phyloP scores from a whole-genome alignment of 129 eudicot species.

The Chrysanthemum lavandulifolium region DNA sequence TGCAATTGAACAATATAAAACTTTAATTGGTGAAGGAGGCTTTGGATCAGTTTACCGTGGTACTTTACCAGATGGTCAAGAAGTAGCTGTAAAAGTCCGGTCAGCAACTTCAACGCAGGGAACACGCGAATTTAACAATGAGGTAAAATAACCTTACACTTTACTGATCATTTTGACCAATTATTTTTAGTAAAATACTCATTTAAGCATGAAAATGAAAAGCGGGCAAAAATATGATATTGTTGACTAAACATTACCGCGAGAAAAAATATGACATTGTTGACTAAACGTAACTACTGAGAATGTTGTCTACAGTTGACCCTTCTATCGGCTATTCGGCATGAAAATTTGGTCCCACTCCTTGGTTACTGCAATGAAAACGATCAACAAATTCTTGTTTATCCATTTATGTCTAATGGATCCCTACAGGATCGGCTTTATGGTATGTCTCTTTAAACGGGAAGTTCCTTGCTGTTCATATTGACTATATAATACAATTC shows the following conservation, averaged over 20 bases:
- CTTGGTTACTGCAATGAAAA: constrained; percentile 79
- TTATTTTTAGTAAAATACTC: neutral
- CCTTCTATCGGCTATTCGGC: constrained; percentile 69
- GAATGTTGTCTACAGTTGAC: constrained; percentile 54
- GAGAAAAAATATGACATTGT: neutral
- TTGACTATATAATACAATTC: constrained; percentile 7
- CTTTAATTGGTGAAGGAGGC: constrained; percentile 88
- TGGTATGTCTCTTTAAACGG: constrained; percentile 44
- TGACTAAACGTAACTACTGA: constrained; percentile 20
- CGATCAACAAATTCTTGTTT: constrained; percentile 86
- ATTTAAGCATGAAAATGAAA: neutral
- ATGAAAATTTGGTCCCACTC: constrained; percentile 82
- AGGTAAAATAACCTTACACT: constrained; percentile 38
- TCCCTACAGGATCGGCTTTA: constrained; percentile 91
- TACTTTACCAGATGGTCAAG: constrained; percentile 70
- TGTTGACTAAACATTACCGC: constrained; percentile 14
- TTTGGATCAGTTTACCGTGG: constrained; percentile 87
- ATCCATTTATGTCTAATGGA: constrained; percentile 91
- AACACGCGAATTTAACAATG: constrained; percentile 84
- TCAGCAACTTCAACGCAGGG: constrained; percentile 91
- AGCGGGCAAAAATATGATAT: neutral
- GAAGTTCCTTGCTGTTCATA: constrained; percentile 12
- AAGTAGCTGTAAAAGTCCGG: constrained; percentile 89
- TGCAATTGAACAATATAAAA: constrained; percentile 71
- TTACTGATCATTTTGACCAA: neutral